A percentile compares a stretch with the other conserved stretches of the same genome.
These are phyloP conservation scores for Microdochium nivale DNA, from an alignment of 2,329 filamentous ascomycete genomes.

Conservation along the genomic window DNA sequence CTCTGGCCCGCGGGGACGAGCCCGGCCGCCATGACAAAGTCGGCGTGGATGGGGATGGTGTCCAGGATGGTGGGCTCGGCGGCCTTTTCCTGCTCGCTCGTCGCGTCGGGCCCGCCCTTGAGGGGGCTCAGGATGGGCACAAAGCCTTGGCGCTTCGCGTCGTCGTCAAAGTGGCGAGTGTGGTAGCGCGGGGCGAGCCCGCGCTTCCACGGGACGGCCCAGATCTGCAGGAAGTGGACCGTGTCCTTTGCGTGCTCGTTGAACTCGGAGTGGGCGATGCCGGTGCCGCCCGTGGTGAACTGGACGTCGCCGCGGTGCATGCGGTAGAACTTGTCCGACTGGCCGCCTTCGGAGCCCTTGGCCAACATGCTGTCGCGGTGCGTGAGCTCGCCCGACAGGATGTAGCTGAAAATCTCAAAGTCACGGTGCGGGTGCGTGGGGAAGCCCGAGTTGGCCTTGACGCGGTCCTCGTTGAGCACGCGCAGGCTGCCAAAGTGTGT, in stretches of 20 bases:
- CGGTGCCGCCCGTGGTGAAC: slow-evolving; percentile 80
- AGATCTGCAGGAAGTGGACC: slow-evolving; percentile 84
- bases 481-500: slow-evolving; percentile 67
- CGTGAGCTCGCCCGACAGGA: slow-evolving; percentile 76
- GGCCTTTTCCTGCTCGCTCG: slow-evolving; percentile 51
- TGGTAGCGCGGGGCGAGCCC: slow-evolving; percentile 70
- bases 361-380: slow-evolving; percentile 80
- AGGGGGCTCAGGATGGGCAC: slow-evolving; percentile 70
- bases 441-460: slow-evolving; percentile 66
- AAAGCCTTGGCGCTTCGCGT: slow-evolving; percentile 61
- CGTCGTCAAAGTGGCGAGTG: slow-evolving; percentile 64
- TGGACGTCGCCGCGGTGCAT: slow-evolving; percentile 78
- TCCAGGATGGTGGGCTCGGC: slow-evolving; percentile 51
- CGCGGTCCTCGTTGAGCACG: slow-evolving; percentile 84
- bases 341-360: slow-evolving; percentile 52
- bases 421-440: slow-evolving; percentile 79
- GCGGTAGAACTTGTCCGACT: slow-evolving; percentile 56
- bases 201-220: slow-evolving; percentile 70
- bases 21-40: slow-evolving; percentile 74
- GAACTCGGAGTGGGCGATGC: slow-evolving; percentile 73
- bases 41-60: slow-evolving; percentile 78
- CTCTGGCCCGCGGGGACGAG: slow-evolving; percentile 57
- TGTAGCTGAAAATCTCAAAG: slow-evolving; percentile 85
- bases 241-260: slow-evolving; percentile 65
- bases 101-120: slow-evolving; percentile 56